Evolutionary conservation across 2,329 filamentous ascomycete genomes (phyloP).

Genomic region (Claviceps citrina): DNA sequence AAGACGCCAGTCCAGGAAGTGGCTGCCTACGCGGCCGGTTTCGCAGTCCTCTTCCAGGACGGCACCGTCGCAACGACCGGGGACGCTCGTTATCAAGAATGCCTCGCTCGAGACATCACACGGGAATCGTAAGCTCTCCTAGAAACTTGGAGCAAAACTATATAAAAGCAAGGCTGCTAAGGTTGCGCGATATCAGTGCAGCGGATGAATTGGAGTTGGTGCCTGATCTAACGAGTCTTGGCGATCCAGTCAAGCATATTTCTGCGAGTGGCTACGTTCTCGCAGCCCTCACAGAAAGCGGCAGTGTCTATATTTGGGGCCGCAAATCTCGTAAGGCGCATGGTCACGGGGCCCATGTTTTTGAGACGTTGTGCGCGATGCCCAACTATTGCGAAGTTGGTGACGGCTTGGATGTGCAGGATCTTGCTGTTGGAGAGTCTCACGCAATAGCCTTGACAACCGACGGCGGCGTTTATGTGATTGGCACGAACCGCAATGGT

Average conservation of each 20-base stretch:
- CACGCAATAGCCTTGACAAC: conserved; percentile 42
- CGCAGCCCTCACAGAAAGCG: conserved; percentile 41
- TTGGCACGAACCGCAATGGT: conserved; percentile 41
- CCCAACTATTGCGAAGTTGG: conserved; percentile 33
- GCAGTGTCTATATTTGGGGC: conserved; percentile 49
- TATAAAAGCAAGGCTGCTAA: conserved; percentile 6
- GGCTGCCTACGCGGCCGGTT: conserved; percentile 33
- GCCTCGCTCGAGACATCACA: conserved; percentile 36
- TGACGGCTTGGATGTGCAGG: conserved; percentile 34
- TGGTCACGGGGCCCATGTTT: conserved; percentile 8
- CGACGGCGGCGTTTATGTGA: conserved; percentile 34
- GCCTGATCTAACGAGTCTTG: conserved; percentile 33
- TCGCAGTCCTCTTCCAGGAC: conserved; percentile 28
- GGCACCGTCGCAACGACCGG: conserved; percentile 38
- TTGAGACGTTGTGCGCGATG: conserved; percentile 15
- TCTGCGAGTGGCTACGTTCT: conserved; percentile 40
- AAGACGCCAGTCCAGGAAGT: conserved; percentile 22
- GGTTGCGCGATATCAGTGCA: conserved; percentile 18
- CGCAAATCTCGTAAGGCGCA: conserved; percentile 11
- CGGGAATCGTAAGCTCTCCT: conserved; percentile 18
- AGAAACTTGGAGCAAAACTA: background rate
- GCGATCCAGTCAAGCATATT: conserved; percentile 37
- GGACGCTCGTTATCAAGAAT: conserved; percentile 40
- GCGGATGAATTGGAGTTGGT: conserved; percentile 31
- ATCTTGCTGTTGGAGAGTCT: conserved; percentile 41